Base-by-base conservation (phyloP, 1,284 basidiomycete species). In the Puccinia coronata region DNA sequence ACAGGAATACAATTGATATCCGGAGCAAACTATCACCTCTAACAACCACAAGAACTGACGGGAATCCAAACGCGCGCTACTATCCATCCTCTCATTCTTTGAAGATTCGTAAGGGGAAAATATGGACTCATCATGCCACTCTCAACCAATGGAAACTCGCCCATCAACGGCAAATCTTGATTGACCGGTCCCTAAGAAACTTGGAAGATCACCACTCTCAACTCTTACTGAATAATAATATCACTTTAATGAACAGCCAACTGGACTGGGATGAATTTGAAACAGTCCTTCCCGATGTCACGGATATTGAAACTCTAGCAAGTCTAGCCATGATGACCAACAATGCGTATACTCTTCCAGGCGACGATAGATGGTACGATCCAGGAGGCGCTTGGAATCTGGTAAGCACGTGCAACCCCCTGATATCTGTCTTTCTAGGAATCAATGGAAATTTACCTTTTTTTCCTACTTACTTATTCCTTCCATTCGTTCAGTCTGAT, bases 321-420 rank as follows among this genome's bases (percentile, higher is more conserved):
- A 88, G 91, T 39, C 89, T 99, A 55, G 96, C 95, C 28, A 97
- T 95, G 89, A 98, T 99, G 93, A 91, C 94, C 39, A 92, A 91
- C 83, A 94, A 97, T 85, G 95, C 97, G 47, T 98, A 98, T 55
- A 80, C 84, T 8, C 85, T 82, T 2, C 80, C 82, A 0, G 81
- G 82, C 49, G 61, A 81, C 31, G 90, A 91, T 79, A 83, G 87
- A 11, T 98, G 95, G 95, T 96, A 93, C 86, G 91, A 93, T 59
- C 85, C 95, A 31, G 89, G 87, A 2, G 88, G 87, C 0, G 85
- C 88, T 8, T 95, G 91, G 92, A 91, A 90, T 84, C 86, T 86
- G 28, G 92, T 93, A 83, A 84, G 91, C 82, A 84, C 55, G 80
- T 83, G 28, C 82, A 5, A 79, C 83, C 11, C 69, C 57, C 67